A percentile compares a stretch with the other conserved stretches of the same genome.
These are phyloP conservation scores for Metschnikowia continentalis DNA, from an alignment of 805 yeast species.

Conservation along the genomic window DNA sequence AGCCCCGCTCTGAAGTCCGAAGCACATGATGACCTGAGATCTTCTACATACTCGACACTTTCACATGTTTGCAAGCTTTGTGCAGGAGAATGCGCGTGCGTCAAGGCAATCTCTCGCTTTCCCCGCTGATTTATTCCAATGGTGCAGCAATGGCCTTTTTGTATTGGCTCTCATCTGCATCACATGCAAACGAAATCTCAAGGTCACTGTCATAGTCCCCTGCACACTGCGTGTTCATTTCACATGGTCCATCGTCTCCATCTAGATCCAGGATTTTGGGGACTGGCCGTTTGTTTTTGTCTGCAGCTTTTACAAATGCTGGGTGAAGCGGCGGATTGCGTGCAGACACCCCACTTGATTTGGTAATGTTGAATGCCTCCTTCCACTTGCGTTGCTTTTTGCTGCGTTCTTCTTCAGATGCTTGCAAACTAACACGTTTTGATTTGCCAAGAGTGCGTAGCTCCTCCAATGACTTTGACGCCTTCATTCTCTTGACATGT, in stretches of 20 bases:
- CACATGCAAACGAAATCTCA: constrained; percentile 29
- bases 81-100: constrained; percentile 2
- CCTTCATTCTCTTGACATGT: constrained; percentile 3
- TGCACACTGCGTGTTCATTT: neutral
- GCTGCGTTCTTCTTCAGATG: constrained; percentile 16
- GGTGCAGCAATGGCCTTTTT: constrained; percentile 8
- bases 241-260: constrained; percentile 2
- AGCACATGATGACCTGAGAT: neutral
- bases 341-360: neutral
- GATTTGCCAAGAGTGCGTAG: constrained; percentile 11
- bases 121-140: constrained; percentile 1
- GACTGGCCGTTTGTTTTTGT: neutral
- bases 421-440: constrained; percentile 13
- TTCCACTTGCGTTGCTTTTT: constrained; percentile 24
- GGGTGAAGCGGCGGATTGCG: neutral
- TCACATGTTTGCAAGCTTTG: neutral
- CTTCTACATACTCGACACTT: neutral
- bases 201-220: constrained; percentile 24
- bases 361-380: constrained; percentile 15
- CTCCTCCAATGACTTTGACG: constrained; percentile 14
- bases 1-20: constrained; percentile 1
- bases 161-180: constrained; percentile 19
- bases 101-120: neutral
- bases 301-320: neutral
- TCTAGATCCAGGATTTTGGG: constrained; percentile 5